A percentile compares a stretch with the other conserved stretches of the same genome.
These are phyloP conservation scores for Neurospora sp. DNA, from an alignment of 495 filamentous ascomycete genomes.

Conservation along the genomic window DNA sequence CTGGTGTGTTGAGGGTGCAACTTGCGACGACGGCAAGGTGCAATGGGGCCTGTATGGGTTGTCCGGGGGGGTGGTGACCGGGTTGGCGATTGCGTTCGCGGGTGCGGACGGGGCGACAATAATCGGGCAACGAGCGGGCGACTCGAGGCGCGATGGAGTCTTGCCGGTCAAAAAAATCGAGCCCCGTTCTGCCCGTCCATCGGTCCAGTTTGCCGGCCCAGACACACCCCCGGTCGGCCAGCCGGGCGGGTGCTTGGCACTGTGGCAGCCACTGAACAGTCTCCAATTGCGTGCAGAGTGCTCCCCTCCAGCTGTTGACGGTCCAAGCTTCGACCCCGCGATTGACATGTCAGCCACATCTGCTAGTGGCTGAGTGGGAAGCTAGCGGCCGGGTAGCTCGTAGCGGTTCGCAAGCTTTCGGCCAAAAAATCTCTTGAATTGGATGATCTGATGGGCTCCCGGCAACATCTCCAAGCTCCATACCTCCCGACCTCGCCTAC, in stretches of 20 bases:
- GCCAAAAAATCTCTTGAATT: constrained; percentile 1
- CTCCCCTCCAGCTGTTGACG: not conserved
- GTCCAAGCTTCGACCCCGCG: not conserved
- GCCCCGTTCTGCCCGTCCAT: not conserved
- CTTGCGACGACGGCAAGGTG: not conserved
- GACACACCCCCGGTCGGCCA: not conserved
- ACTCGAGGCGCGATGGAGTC: not conserved
- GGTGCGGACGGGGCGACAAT: not conserved
- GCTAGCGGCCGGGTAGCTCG: not conserved
- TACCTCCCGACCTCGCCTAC: not conserved
- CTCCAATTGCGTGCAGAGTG: not conserved
- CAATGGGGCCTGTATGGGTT: not conserved
- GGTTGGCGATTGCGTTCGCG: not conserved
- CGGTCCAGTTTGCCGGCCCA: not conserved
- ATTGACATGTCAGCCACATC: not conserved
- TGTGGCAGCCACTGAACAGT: not conserved
- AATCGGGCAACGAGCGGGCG: not conserved
- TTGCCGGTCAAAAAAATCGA: not conserved
- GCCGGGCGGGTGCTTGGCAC: not conserved
- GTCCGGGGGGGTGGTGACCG: not conserved
- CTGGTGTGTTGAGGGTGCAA: not conserved
- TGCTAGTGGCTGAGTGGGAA: not conserved
- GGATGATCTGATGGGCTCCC: constrained; percentile 2
- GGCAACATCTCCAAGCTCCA: not conserved
- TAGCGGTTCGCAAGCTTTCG: not conserved